Evolutionary conservation across 1,139 yeast species (phyloP).

Genomic region (Pichia sp.): DNA sequence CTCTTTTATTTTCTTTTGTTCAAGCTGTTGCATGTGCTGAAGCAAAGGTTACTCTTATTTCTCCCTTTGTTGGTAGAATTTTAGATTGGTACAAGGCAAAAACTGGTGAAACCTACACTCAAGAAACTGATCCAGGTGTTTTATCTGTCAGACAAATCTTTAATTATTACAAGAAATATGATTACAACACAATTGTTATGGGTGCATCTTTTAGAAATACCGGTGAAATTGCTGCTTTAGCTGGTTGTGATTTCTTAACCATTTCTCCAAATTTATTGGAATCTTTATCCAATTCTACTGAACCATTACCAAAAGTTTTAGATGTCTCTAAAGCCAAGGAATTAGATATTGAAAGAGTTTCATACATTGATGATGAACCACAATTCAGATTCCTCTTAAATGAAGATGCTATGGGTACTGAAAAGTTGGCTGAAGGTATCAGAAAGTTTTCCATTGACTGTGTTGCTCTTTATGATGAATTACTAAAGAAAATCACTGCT

Average conservation of each 20-base stretch:
- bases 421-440: conserved; percentile 96
- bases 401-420: conserved; percentile 98
- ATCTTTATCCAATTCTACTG: conserved; percentile 75
- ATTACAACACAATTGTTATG: conserved; percentile 97
- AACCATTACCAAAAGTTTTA: conserved; percentile 72
- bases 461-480: conserved; percentile 69
- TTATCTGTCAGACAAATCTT: conserved; percentile 76
- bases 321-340: conserved; percentile 51
- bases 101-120: conserved; percentile 81
- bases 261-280: conserved; percentile 92
- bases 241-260: conserved; percentile 96
- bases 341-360: conserved; percentile 59
- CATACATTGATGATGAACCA: conserved; percentile 81
- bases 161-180: conserved; percentile 98
- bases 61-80: conserved; percentile 99
- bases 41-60: conserved; percentile 90
- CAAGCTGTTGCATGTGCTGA: conserved; percentile 99
- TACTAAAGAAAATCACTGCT: conserved; percentile 57
- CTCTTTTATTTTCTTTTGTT: conserved; percentile 86
- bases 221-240: conserved; percentile 94
- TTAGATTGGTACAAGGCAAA: conserved; percentile 97
- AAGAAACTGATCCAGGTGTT: conserved; percentile 94
- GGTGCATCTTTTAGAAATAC: conserved; percentile 99
- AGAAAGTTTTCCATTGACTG: conserved; percentile 96
- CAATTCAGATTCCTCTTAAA: conserved; percentile 85